Base-by-base conservation (phyloP, 805 yeast species). In the Priceomyces medius region DNA sequence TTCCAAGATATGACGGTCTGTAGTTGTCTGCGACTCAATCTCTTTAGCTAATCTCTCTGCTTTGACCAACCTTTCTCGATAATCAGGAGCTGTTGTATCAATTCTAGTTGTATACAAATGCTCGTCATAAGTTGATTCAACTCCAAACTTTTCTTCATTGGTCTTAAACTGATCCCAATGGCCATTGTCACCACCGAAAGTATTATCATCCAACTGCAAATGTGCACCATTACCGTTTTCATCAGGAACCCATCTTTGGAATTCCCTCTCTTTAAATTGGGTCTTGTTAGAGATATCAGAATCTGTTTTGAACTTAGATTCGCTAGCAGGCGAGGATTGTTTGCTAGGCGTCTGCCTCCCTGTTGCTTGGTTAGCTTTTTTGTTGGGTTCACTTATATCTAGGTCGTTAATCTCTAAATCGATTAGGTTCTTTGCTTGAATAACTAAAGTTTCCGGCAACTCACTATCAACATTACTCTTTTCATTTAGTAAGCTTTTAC, bases 161-260 rank as follows among this genome's bases (percentile, higher is more conserved):
- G 80, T 91, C 40, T 86, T 85, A 64, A 93, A 93, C 68, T 93
- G 99, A 65, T 93, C 97, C 98, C 98, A 93, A 7, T 59, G 56
- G 12, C 63, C 66, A 17, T 47, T 46, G 7, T 53, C 52, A 23
- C 43, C 38, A 24, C 45, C 44, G 20, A 31, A 36, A 8, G 42
- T 27, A 17, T 56, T 59, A 27, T 72, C 77, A 12, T 73, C 78
- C 20, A 77, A 59, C 0, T 61, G 34, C 31, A 65, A 44, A 3
- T 47, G 49, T 4, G 38, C 17, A 10, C 43, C 44, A 33, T 44
- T 58, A 14, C 57, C 54, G 27, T 48, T 60, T 21, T 59, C 55
- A 39, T 85, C 95, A 3, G 96, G 95, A 16, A 78, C 78, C 99
- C 99, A 91, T 53, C 72, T 76, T 63, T 85, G 80, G 41, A 93